Evolutionary conservation across 164 flowering plant genomes (phyloP).

Genomic region (Kalanchoe fedtschenkoi): DNA sequence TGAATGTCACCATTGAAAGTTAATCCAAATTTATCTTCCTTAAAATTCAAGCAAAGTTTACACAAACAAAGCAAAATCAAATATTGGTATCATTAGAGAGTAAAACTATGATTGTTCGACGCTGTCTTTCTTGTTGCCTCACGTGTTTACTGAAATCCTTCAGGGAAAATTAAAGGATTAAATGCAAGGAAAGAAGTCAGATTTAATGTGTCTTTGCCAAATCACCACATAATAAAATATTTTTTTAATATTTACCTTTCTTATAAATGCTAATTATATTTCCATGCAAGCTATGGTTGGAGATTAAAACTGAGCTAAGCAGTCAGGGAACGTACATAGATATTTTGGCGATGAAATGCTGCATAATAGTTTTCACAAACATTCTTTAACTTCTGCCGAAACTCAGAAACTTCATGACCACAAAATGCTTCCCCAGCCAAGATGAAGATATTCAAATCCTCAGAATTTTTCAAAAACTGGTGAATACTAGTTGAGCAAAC

Average conservation of each 20-base stretch:
- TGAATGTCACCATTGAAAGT: background rate
- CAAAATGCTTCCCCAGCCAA: constrained; percentile 96
- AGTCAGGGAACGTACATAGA: constrained; percentile 46
- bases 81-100: background rate
- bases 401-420: constrained; percentile 82
- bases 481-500: constrained; percentile 78
- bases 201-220: background rate
- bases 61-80: background rate
- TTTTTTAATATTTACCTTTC: background rate
- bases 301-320: background rate
- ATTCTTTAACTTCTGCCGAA: constrained; percentile 71
- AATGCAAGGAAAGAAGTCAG: background rate
- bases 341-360: constrained; percentile 83
- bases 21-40: background rate
- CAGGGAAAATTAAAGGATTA: background rate
- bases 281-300: background rate
- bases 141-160: background rate
- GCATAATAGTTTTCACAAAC: constrained; percentile 73
- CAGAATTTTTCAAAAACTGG: constrained; percentile 82
- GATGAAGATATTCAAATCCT: constrained; percentile 75
- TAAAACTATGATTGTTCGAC: background rate
- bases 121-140: background rate
- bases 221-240: background rate
- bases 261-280: background rate
- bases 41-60: background rate